phyloP scores from a whole-genome alignment of 306 rosid genomes.

The Lablab purpureus region DNA sequence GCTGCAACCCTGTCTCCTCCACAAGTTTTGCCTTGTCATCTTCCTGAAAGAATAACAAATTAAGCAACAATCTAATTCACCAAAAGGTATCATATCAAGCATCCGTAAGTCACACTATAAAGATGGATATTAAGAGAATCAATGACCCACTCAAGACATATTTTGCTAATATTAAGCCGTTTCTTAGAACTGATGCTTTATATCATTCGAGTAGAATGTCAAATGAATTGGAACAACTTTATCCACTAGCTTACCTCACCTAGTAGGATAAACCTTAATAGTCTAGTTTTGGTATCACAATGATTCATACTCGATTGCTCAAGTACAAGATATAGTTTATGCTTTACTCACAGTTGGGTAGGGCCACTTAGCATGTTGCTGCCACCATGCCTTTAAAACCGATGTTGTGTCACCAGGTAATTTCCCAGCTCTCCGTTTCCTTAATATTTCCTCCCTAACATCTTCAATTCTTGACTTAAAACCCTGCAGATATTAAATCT shows the following conservation, averaged over 20 bases:
- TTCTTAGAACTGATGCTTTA: background rate
- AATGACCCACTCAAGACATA: background rate
- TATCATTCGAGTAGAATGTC: background rate
- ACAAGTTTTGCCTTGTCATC: conserved; percentile 99
- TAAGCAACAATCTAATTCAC: background rate
- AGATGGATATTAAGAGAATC: background rate
- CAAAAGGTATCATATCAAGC: background rate
- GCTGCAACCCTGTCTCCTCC: conserved; percentile 98
- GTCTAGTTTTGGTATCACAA: background rate
- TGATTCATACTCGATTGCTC: background rate
- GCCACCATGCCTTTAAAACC: conserved; percentile 97
- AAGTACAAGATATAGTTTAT: background rate
- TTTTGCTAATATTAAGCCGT: background rate
- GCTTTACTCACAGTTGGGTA: conserved; percentile 86
- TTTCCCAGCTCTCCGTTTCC: conserved; percentile 98
- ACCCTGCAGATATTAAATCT: conserved; percentile 58
- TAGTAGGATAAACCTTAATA: background rate
- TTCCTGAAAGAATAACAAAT: conserved; percentile 61
- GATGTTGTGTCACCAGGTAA: conserved; percentile 98
- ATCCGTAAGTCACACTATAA: background rate
- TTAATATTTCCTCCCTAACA: conserved; percentile 93
- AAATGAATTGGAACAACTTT: background rate
- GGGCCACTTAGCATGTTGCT: conserved; percentile 98
- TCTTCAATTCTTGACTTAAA: conserved; percentile 98
- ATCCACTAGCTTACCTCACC: background rate